phyloP scores from a whole-genome alignment of 2,329 filamentous ascomycete genomes.

The Ophiostoma populinum region DNA sequence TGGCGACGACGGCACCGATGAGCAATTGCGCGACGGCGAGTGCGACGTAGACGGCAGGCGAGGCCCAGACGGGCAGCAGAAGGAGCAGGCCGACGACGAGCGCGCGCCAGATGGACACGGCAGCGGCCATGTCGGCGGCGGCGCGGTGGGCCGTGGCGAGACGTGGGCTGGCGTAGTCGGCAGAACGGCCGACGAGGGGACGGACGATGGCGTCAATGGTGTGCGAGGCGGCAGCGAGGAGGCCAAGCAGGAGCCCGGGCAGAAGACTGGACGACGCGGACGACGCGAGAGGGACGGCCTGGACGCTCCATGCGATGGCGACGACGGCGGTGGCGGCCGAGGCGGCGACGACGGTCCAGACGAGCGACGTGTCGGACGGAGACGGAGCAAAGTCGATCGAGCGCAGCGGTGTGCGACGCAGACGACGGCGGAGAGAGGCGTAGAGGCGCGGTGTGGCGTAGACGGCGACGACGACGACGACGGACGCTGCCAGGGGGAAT shows the following conservation, averaged over 20 bases:
- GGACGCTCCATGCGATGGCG: too few species aligned
- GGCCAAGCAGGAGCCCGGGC: slow-evolving; percentile 28
- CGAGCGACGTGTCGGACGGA: too few species aligned
- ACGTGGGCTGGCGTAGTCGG: slow-evolving; percentile 30
- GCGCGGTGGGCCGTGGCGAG: slow-evolving; percentile 27
- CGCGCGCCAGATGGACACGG: slow-evolving; percentile 23
- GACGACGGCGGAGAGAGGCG: too few species aligned
- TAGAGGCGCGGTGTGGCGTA: too few species aligned
- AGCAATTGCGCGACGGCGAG: slow-evolving; percentile 24
- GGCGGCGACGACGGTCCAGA: too few species aligned
- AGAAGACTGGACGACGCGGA: too few species aligned
- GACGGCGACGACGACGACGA: slow-evolving; percentile 17
- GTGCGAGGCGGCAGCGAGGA: slow-evolving; percentile 26
- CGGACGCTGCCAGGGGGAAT: too few species aligned
- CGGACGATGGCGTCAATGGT: slow-evolving; percentile 23
- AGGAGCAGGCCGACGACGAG: slow-evolving; percentile 27
- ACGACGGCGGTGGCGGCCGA: too few species aligned
- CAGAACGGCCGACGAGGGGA: slow-evolving; percentile 28
- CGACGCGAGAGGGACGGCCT: too few species aligned
- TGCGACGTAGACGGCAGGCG: slow-evolving; percentile 21
- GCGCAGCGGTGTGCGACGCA: too few species aligned
- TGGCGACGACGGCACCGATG: slow-evolving; percentile 18
- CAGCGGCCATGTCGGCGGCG: slow-evolving; percentile 30
- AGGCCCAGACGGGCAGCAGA: slow-evolving; percentile 22
- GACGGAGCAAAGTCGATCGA: too few species aligned